phyloP scores from a whole-genome alignment of 2,329 filamentous ascomycete species.

The Neophaeococcomyces aloes region DNA sequence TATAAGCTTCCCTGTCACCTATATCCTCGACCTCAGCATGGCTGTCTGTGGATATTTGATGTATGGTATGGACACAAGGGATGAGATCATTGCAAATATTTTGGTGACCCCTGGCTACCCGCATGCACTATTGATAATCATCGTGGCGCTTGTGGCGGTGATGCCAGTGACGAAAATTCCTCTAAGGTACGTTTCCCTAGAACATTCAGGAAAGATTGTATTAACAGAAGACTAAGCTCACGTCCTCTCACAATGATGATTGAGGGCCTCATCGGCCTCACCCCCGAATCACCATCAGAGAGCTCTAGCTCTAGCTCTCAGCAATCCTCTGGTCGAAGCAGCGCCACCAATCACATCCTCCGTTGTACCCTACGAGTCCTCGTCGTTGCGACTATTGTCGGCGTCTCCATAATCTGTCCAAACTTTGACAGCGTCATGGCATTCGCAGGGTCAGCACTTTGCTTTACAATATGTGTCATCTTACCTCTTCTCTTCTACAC shows the following conservation, averaged over 20 bases:
- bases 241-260: slow-evolving; percentile 75
- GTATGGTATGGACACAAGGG: slow-evolving; percentile 76
- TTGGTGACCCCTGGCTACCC: slow-evolving; percentile 63
- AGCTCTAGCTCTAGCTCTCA: too few relatives aligned
- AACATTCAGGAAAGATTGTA: neutral
- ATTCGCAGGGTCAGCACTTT: slow-evolving; percentile 67
- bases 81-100: slow-evolving; percentile 84
- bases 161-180: slow-evolving; percentile 90
- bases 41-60: slow-evolving; percentile 77
- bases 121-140: slow-evolving; percentile 56
- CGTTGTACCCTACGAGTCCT: slow-evolving; percentile 54
- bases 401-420: slow-evolving; percentile 62
- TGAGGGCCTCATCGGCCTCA: slow-evolving; percentile 67
- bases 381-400: slow-evolving; percentile 58
- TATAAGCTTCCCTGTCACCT: slow-evolving; percentile 78
- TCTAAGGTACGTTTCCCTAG: slow-evolving; percentile 46
- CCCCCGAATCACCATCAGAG: too few relatives aligned
- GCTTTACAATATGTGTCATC: slow-evolving; percentile 2
- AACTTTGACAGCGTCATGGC: slow-evolving; percentile 83
- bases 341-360: slow-evolving; percentile 45
- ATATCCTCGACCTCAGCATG: slow-evolving; percentile 66
- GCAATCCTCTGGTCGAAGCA: too few relatives aligned
- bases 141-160: slow-evolving; percentile 77
- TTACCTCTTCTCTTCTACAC: slow-evolving; percentile 4
- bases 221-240: slow-evolving; percentile 35